A percentile compares a stretch with the other conserved stretches of the same genome.
Conservation (phyloP, 768 basidiomycete species). For the Trametes cinnabarina region DNA sequence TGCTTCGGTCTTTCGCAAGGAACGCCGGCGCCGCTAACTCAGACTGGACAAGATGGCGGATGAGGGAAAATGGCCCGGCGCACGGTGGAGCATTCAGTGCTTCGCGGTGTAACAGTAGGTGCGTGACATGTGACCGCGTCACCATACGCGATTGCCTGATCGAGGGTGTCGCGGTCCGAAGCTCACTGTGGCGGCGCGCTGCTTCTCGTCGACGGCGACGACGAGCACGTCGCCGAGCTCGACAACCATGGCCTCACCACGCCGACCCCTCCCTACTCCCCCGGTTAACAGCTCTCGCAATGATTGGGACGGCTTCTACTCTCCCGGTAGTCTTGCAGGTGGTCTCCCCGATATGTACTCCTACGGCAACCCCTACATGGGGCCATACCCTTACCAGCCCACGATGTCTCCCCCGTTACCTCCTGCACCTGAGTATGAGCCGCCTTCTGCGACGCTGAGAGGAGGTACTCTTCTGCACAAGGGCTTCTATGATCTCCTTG, state of each 20-base stretch:
- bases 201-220: constrained; percentile 7
- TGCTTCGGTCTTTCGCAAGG: not conserved
- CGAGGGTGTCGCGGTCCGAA: constrained; percentile 15
- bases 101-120: not conserved
- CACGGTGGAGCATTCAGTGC: not conserved
- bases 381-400: constrained; percentile 38
- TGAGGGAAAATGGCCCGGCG: not conserved
- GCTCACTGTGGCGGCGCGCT: constrained; percentile 7
- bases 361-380: constrained; percentile 24
- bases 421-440: constrained; percentile 8
- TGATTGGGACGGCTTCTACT: constrained; percentile 10
- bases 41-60: not conserved
- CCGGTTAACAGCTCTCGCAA: constrained; percentile 15
- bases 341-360: constrained; percentile 22
- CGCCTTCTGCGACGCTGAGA: constrained; percentile 30
- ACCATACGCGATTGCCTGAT: constrained; percentile 16
- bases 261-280: constrained; percentile 34
- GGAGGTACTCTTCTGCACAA: constrained; percentile 78
- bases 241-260: constrained; percentile 24
- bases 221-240: constrained; percentile 18
- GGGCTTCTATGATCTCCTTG: constrained; percentile 85
- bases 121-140: constrained; percentile 13
- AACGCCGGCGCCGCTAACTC: not conserved
- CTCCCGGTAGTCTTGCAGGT: constrained; percentile 10
- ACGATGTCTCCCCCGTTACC: constrained; percentile 11